A percentile compares a stretch with the other conserved stretches of the same genome.
Conservation (phyloP, 2,329 filamentous ascomycete genomes). For the Beauveria caledonica region DNA sequence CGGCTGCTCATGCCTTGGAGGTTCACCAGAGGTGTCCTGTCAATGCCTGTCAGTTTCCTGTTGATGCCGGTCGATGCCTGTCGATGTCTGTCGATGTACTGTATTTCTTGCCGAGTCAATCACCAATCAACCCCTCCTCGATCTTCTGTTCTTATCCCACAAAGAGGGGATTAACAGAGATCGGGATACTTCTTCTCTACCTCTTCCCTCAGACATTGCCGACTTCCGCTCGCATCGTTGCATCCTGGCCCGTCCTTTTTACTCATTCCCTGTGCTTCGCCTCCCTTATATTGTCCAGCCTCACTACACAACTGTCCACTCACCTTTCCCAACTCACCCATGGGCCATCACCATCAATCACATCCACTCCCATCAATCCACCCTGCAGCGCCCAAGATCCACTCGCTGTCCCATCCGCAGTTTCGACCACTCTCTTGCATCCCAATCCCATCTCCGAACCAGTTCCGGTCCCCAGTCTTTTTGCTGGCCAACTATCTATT, state of each 20-base stretch:
- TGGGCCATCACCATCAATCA: background rate
- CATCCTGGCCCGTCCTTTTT: too few relatives aligned
- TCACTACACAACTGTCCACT: background rate
- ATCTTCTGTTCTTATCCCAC: too few relatives aligned
- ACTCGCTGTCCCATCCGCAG: background rate
- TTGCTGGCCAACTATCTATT: background rate
- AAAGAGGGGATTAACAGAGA: too few relatives aligned
- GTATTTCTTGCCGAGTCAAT: too few relatives aligned
- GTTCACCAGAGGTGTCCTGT: background rate
- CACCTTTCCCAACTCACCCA: background rate
- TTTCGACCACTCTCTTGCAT: background rate
- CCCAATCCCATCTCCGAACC: conserved; percentile 2
- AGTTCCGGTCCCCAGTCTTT: conserved; percentile 8
- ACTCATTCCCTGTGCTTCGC: background rate
- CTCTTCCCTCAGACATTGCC: background rate
- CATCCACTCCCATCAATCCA: conserved; percentile 6
- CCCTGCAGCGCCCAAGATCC: background rate
- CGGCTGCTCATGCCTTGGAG: too few relatives aligned
- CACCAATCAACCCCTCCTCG: too few relatives aligned
- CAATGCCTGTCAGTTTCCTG: background rate
- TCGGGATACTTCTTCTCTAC: background rate
- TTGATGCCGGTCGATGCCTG: too few relatives aligned
- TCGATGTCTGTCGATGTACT: too few relatives aligned
- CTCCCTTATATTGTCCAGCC: background rate
- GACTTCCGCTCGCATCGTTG: background rate